Evolutionary conservation across 2,329 filamentous ascomycete genomes (phyloP).

Genomic region (Hansfordia pulvinata): DNA sequence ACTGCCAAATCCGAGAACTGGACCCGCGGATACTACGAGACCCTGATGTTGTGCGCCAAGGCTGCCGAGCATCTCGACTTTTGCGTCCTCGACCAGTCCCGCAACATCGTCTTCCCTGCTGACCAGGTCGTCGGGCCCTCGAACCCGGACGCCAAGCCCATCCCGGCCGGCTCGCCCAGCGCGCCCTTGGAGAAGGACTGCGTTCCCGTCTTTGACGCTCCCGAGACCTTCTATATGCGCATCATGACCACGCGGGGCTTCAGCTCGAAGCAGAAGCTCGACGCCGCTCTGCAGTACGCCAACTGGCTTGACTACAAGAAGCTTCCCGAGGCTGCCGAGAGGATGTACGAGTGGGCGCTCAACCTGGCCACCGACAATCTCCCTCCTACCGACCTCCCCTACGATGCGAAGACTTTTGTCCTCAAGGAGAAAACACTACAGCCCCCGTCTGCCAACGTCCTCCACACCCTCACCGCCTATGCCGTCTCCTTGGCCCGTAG

Average conservation of each 20-base stretch:
- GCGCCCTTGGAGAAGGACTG: constrained; percentile 67
- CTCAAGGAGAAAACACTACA: constrained; percentile 46
- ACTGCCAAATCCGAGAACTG: constrained; percentile 68
- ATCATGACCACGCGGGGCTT: constrained; percentile 74
- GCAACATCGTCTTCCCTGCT: constrained; percentile 53
- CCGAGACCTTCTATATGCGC: constrained; percentile 69
- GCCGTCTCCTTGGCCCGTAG: constrained; percentile 64
- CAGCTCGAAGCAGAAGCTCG: constrained; percentile 61
- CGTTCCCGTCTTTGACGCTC: constrained; percentile 50
- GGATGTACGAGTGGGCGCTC: constrained; percentile 64
- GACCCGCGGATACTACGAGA: constrained; percentile 75
- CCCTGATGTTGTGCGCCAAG: constrained; percentile 63
- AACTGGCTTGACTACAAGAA: constrained; percentile 75
- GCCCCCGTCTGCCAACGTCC: constrained; percentile 56
- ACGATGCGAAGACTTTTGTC: constrained; percentile 50
- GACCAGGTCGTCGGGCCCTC: constrained; percentile 69
- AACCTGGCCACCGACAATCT: constrained; percentile 50
- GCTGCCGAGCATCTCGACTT: constrained; percentile 73
- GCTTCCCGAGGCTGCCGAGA: constrained; percentile 47
- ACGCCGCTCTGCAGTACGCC: constrained; percentile 72
- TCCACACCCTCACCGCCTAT: constrained; percentile 62
- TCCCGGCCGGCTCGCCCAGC: constrained; percentile 47
- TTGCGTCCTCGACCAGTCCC: constrained; percentile 57
- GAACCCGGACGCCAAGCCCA: constrained; percentile 66
- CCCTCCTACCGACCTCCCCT: constrained; percentile 20